Base-by-base conservation (phyloP, 306 rosid genomes). In the Pyrus bretschneideri region DNA sequence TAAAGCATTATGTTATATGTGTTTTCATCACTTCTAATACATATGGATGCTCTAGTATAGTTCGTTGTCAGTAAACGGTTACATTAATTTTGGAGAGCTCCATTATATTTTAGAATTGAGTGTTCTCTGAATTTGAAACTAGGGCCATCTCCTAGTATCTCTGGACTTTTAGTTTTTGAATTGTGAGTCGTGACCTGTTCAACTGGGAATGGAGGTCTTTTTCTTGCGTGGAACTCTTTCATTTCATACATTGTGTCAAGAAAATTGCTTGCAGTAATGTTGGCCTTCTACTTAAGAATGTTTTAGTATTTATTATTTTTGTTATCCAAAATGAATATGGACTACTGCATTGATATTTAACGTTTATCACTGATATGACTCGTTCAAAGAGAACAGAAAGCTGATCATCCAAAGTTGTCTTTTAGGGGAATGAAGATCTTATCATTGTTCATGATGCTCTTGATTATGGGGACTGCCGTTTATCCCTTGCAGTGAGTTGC, bases 361-460 rank as follows among this genome's bases (percentile, higher is more conserved):
- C 38, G n/a, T 17, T 40, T 42, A 19, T 77, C 14, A 40, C 45
- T 42, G 21, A n/a, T 46, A 62, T 40, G 25, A 46, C 25, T 30
- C 38, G 19, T 46, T 3, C 19, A 78, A 70, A 71, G 29, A 27
- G 22, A n/a, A 19, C 3, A 11, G 42, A 35, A 42, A 18, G 4
- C 67, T 33, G 25, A 55, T 62, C 29, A 38, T 71, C 69, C 71
- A 2, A 9, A 31, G 30, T 66, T 33, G 51, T 62, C 54, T 84
- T 49, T 76, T 82, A 95, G 99, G 91, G 82, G 40, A 85, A 78
- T 77, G 88, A 88, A 55, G 96, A 95, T 87, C 96, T 95, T 73
- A 85, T 92, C 61, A 35, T 92, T 76, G 91, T 89, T 79, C 99
- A 95, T 3, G 96, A 92, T 81, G 97, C 97, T 78, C 89, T 92